A percentile compares a stretch with the other conserved stretches of the same genome.
phyloP scores from a whole-genome alignment of 2,329 filamentous ascomycete genomes.

The Hymenoscyphus albidus region DNA sequence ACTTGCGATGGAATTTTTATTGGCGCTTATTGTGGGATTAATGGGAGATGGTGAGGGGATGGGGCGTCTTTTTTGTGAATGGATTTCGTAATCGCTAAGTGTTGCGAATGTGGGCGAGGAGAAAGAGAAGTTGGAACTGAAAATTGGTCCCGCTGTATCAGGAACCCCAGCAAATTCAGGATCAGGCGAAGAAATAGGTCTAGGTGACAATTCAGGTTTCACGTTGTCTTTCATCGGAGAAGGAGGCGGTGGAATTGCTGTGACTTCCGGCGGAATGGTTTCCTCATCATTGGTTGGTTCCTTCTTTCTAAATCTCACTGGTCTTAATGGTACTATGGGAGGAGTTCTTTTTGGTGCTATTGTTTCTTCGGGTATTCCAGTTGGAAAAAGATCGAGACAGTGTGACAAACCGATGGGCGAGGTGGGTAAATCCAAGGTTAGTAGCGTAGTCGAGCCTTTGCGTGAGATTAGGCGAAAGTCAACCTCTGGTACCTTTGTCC shows the following conservation, averaged over 20 bases:
- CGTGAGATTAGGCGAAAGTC: not conserved
- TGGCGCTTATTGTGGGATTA: not conserved
- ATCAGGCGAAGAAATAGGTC: not conserved
- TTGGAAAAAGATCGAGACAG: not conserved
- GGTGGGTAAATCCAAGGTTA: not conserved
- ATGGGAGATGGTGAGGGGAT: not conserved
- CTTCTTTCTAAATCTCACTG: not conserved
- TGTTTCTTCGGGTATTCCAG: not conserved
- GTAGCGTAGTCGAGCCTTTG: not conserved
- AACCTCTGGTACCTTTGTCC: not conserved
- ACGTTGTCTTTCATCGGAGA: not conserved
- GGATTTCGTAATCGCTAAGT: not conserved
- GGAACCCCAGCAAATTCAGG: not conserved
- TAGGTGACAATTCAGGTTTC: not conserved
- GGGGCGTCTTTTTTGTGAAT: not conserved
- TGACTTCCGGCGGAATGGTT: not conserved
- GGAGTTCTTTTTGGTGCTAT: not conserved
- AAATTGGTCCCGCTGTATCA: not conserved
- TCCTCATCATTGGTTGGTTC: not conserved
- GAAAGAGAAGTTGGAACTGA: slow-evolving; percentile 4
- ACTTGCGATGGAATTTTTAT: not conserved
- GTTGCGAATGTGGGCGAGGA: not conserved
- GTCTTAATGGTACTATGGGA: not conserved
- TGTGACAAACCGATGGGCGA: not conserved
- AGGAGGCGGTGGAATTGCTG: not conserved